Evolutionary conservation across 768 basidiomycete species (phyloP), one percentile per base, ranked within the genome.

Genomic region (Termitomyces bulborhizus): DNA sequence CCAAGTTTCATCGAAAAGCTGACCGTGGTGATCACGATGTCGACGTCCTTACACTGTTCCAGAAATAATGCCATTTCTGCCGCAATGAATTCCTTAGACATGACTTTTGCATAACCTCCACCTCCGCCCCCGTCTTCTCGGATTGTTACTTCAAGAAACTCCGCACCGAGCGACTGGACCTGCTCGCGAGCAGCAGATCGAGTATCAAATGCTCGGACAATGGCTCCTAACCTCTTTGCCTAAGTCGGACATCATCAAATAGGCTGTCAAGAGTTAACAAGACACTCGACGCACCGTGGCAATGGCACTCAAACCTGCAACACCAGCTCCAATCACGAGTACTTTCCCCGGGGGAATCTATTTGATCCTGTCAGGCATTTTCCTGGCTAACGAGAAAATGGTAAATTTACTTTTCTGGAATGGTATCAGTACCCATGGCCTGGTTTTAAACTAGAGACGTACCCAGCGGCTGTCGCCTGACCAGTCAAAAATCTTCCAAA

Each of bases 381-480:
- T 58, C 24, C 24, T 44, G 31, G 36, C 21, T 40, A 26, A 12
- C 12, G 1, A 21, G 18, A 11, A 32, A 32, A 40, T 48, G 24
- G 18, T 34, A 42, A 40, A 54, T 57, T 53, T 51, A 70, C 73
- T 66, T 74, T 74, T 55, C 73, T 74, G 49, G 34, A 1, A 53
- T 40, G 41, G 1, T 43, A 34, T 31, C 46, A 46, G 56, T 40
- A 43, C 16, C 27, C 24, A 53, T 26, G 39, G 27, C 31, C 13
- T 6, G 27, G 26, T 42, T 36, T 18, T 53, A n/a, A 40, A 40
- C 29, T 24, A 39, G 36, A 32, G 45, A 76, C 85, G 66, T 67
- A 90, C 86, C 89, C 90, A 68, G 90, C 91, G 55, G 92, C 92
- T 6, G 92, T 94, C 53, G 91, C 90, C 69, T 94, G 92, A 63